Percentiles rank a stretch among this genome's conserved stretches.
Evolutionary conservation across 2,329 filamentous ascomycete species (phyloP).

Genomic region (Akanthomyces muscarius): DNA sequence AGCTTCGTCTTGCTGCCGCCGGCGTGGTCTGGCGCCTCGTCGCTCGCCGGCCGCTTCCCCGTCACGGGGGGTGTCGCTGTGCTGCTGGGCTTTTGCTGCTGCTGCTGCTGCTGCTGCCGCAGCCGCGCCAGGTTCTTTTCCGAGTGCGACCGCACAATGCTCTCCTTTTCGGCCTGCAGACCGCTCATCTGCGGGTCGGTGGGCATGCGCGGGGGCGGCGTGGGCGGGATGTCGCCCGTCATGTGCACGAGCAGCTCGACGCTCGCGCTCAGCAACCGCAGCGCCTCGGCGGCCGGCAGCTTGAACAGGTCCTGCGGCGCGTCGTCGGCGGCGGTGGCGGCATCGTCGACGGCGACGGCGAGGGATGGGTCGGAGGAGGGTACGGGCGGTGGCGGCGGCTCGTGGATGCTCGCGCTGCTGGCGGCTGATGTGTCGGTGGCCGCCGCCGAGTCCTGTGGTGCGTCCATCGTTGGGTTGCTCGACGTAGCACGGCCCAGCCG

Average conservation of each 20-base stretch:
- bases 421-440: not conserved
- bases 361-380: constrained; percentile 37
- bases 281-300: constrained; percentile 67
- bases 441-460: constrained; percentile 1
- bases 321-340: constrained; percentile 24
- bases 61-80: constrained; percentile 4
- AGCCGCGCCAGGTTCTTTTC: constrained; percentile 49
- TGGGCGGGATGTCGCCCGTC: constrained; percentile 76
- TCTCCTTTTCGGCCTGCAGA: constrained; percentile 59
- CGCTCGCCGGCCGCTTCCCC: constrained; percentile 11
- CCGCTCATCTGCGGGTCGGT: constrained; percentile 63
- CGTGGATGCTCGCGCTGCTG: constrained; percentile 14
- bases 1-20: constrained; percentile 20
- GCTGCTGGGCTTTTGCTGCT: not conserved
- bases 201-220: constrained; percentile 63
- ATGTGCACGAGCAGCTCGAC: constrained; percentile 67
- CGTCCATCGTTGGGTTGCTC: not conserved
- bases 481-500: not conserved
- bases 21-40: too few species aligned
- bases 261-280: constrained; percentile 72
- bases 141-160: constrained; percentile 55
- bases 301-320: constrained; percentile 62
- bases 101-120: constrained; percentile 26
- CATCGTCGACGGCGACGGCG: constrained; percentile 19
- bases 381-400: constrained; percentile 41